Conservation (phyloP, 2,329 filamentous ascomycete genomes). For the Epichloe sibirici region DNA sequence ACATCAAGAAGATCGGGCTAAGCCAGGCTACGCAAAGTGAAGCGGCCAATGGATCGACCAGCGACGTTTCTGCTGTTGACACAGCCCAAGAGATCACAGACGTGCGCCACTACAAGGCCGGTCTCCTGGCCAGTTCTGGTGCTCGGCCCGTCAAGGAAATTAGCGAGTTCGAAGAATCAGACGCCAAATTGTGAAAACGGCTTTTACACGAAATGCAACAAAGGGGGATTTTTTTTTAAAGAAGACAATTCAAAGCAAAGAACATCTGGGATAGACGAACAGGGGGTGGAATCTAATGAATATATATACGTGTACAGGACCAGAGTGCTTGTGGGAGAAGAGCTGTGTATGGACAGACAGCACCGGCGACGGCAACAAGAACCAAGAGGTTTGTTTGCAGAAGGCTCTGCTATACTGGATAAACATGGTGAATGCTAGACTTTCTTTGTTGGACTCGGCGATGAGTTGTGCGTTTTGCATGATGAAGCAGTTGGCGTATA, state of each 20-base stretch:
- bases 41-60: slow-evolving; percentile 20
- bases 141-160: slow-evolving; percentile 63
- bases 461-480: background rate
- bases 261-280: too few relatives aligned
- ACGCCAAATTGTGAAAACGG: slow-evolving; percentile 55
- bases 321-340: background rate
- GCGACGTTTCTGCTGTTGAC: slow-evolving; percentile 30
- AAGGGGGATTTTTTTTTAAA: too few relatives aligned
- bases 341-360: background rate
- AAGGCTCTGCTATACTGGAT: too few relatives aligned
- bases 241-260: too few relatives aligned
- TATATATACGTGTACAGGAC: background rate
- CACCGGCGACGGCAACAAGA: background rate
- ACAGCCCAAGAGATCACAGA: slow-evolving; percentile 55
- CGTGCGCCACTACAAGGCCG: slow-evolving; percentile 68
- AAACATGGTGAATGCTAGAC: background rate
- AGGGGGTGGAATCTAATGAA: too few relatives aligned
- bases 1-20: slow-evolving; percentile 31
- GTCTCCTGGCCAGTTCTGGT: slow-evolving; percentile 59
- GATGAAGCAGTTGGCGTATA: background rate
- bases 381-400: background rate
- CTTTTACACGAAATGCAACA: background rate
- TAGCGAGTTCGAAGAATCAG: slow-evolving; percentile 74
- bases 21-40: slow-evolving; percentile 21
- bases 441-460: background rate